A percentile compares a stretch with the other conserved stretches of the same genome.
Evolutionary conservation across 2,329 filamentous ascomycete species (phyloP).

Genomic region (Aschersonia sp.): DNA sequence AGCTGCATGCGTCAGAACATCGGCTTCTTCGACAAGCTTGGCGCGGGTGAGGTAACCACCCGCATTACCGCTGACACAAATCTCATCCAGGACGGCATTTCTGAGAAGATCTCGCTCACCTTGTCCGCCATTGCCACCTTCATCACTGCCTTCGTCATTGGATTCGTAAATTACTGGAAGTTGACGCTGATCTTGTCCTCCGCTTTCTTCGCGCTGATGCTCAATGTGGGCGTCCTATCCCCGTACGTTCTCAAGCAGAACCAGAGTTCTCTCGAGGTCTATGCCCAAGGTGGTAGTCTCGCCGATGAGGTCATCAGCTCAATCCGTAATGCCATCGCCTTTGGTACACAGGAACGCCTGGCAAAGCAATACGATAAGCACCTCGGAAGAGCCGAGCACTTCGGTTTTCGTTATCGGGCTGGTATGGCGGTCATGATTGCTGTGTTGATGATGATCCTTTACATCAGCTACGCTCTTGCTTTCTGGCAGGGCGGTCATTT

Average conservation of each 20-base stretch:
- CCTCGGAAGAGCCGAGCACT: constrained; percentile 57
- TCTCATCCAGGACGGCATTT: constrained; percentile 84
- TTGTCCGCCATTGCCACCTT: constrained; percentile 69
- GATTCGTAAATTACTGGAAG: constrained; percentile 86
- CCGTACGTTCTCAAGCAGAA: constrained; percentile 68
- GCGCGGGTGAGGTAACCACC: constrained; percentile 85
- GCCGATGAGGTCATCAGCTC: constrained; percentile 93
- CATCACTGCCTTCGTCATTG: constrained; percentile 77
- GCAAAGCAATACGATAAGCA: constrained; percentile 72
- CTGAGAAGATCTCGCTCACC: constrained; percentile 73
- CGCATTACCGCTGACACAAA: constrained; percentile 92
- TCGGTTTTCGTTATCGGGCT: constrained; percentile 62
- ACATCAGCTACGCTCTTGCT: constrained; percentile 72
- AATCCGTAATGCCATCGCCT: constrained; percentile 82
- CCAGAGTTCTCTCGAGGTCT: constrained; percentile 63
- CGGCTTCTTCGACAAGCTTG: constrained; percentile 84
- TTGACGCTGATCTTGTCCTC: constrained; percentile 77
- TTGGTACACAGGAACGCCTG: constrained; percentile 86
- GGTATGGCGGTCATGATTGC: constrained; percentile 67
- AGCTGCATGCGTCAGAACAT: constrained; percentile 82
- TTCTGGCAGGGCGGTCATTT: constrained; percentile 82
- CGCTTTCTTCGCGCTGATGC: constrained; percentile 65
- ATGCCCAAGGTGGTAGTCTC: constrained; percentile 72
- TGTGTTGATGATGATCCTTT: constrained; percentile 70
- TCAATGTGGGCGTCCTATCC: constrained; percentile 62